Evolutionary conservation across 805 yeast species (phyloP), one percentile per base, ranked within the genome.

Genomic region (Wickerhamomyces sydowiorum): DNA sequence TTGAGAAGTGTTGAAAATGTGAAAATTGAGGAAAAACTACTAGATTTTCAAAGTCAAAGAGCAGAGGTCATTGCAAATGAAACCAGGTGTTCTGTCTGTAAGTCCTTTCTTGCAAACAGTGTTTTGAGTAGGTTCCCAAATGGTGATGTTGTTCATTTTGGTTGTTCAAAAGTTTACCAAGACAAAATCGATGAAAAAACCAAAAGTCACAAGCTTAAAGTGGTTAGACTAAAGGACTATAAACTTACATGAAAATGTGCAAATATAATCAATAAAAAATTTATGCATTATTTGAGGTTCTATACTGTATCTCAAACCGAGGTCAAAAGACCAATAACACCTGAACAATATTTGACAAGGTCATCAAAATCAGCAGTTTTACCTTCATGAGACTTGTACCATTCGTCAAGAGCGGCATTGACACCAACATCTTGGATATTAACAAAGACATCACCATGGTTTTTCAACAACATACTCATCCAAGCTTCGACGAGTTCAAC

Each of bases 401-500:
- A 84, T 19, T 58, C 49, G 4, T 65, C 61, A 37, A 88, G 61
- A 1, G 79, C 73, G 1, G 53, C 61, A 8, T 61, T 60, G 36
- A 83, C 60, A n/a, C 58, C 55, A 3, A 60, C 65, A 34, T 68
- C 72, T 44, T 56, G 60, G 48, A 57, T 62, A 41, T 59, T 65
- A 56, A 59, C 66, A 25, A 93, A 66, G 7, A 86, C 79, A 60
- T 91, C 98, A 21, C 91, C 90, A 62, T 93, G 99, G 38, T 75
- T 75, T 56, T 77, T 79, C 47, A 88, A 69, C 41, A 90, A 70
- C 70, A 88, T 71, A 17, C 80, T 69, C 72, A 86, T 78, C 62
- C 88, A 76, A 1, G 96, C 95, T 59, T 88, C 89, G 40, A 81
- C 74, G 15, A 91, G 65, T 51, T 93, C 99, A 58, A 75, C 80